A percentile compares a stretch with the other conserved stretches of the same genome.
phyloP scores from a whole-genome alignment of 2,329 filamentous ascomycete species.

The Arthroderma sp. region DNA sequence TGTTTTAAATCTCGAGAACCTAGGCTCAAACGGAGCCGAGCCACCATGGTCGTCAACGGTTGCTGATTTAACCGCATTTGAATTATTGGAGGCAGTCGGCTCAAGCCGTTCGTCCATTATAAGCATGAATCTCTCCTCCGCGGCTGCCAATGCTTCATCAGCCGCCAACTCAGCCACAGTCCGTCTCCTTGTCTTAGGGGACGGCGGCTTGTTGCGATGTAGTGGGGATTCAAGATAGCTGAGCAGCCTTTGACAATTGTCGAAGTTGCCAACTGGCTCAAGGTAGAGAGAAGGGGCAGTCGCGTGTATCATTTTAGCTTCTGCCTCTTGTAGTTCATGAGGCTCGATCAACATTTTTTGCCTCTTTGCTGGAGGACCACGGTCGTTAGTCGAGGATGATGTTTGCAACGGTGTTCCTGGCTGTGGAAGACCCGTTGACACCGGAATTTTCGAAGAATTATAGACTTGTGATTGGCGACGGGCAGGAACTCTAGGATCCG shows the following conservation, averaged over 20 bases:
- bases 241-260: slow-evolving; percentile 59
- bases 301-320: slow-evolving; percentile 60
- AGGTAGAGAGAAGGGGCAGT: slow-evolving; percentile 65
- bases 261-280: slow-evolving; percentile 56
- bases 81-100: slow-evolving; percentile 42
- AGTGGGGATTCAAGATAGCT: slow-evolving; percentile 62
- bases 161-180: slow-evolving; percentile 91
- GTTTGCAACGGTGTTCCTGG: slow-evolving; percentile 54
- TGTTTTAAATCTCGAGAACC: slow-evolving; percentile 84
- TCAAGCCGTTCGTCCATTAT: slow-evolving; percentile 73
- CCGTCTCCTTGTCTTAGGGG: slow-evolving; percentile 79
- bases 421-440: slow-evolving; percentile 38
- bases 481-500: slow-evolving; percentile 40
- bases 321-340: slow-evolving; percentile 58
- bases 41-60: slow-evolving; percentile 62
- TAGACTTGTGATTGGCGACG: slow-evolving; percentile 34
- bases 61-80: slow-evolving; percentile 46
- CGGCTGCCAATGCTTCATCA: slow-evolving; percentile 81
- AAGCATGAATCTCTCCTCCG: slow-evolving; percentile 85
- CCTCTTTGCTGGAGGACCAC: slow-evolving; percentile 46
- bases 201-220: slow-evolving; percentile 61
- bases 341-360: slow-evolving; percentile 69
- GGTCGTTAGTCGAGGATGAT: slow-evolving; percentile 25
- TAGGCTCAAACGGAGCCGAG: slow-evolving; percentile 62
- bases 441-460: slow-evolving; percentile 28